Evolutionary conservation across 2,329 filamentous ascomycete genomes (phyloP).

Genomic region (Myriosclerotinia duriaeana): DNA sequence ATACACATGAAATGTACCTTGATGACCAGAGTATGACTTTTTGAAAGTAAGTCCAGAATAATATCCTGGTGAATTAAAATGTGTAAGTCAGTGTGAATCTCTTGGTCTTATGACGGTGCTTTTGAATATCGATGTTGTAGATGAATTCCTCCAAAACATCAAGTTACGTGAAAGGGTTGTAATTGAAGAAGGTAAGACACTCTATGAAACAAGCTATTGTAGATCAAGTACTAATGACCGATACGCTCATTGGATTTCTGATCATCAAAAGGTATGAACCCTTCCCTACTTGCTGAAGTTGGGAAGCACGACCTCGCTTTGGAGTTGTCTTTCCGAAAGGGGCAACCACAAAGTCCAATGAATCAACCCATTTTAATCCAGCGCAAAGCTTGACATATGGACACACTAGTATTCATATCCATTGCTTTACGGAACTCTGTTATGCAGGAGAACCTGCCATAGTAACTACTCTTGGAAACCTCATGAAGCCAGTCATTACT

Average conservation of each 20-base stretch:
- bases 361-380: neutral
- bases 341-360: neutral
- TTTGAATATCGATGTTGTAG: neutral
- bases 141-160: neutral
- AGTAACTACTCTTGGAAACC: neutral
- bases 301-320: conserved; percentile 11
- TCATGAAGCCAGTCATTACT: neutral
- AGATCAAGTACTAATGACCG: neutral
- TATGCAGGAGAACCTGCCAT: neutral
- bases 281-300: neutral
- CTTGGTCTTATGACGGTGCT: neutral
- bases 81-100: neutral
- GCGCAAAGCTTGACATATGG: neutral
- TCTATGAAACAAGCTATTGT: neutral
- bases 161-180: neutral
- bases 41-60: neutral
- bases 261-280: neutral
- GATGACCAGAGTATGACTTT: neutral
- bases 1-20: neutral
- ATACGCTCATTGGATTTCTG: neutral
- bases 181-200: neutral
- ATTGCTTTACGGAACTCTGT: neutral
- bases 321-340: conserved; percentile 12
- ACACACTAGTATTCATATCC: neutral
- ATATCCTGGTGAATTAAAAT: neutral